Conservation (phyloP, 2,329 filamentous ascomycete species). For the Stemphylium vesicarium region DNA sequence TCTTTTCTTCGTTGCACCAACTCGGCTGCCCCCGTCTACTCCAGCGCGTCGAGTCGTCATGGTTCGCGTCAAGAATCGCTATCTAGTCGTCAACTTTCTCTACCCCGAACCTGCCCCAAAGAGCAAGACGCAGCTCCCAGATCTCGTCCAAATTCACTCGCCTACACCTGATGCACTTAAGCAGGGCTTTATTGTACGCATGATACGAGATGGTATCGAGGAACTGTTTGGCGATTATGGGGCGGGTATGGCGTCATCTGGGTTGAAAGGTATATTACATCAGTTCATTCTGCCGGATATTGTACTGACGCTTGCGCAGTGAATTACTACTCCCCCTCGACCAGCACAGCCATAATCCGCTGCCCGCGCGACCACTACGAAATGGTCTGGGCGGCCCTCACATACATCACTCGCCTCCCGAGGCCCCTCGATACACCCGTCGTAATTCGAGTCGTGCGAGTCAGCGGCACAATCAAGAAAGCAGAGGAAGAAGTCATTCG, state of each 20-base stretch:
- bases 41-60: slow-evolving; percentile 57
- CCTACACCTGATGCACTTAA: slow-evolving; percentile 78
- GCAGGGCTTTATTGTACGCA: slow-evolving; percentile 67
- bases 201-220: slow-evolving; percentile 58
- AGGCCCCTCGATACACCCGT: slow-evolving; percentile 67
- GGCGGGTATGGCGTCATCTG: slow-evolving; percentile 72
- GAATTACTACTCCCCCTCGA: slow-evolving; percentile 91
- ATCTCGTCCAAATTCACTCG: slow-evolving; percentile 74
- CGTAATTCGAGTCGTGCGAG: slow-evolving; percentile 81
- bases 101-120: slow-evolving; percentile 68
- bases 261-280: slow-evolving; percentile 65
- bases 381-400: slow-evolving; percentile 87
- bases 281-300: neutral
- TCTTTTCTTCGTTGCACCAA: neutral
- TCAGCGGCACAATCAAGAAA: slow-evolving; percentile 92
- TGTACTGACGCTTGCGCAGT: slow-evolving; percentile 58
- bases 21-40: too few species aligned
- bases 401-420: slow-evolving; percentile 76
- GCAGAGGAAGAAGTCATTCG: slow-evolving; percentile 88
- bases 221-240: slow-evolving; percentile 78
- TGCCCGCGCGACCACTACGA: slow-evolving; percentile 83
- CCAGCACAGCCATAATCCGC: slow-evolving; percentile 89
- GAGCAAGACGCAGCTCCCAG: slow-evolving; percentile 55
- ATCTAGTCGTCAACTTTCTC: slow-evolving; percentile 91
- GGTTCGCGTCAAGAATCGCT: slow-evolving; percentile 96